A percentile compares a stretch with the other conserved stretches of the same genome.
Conservation (phyloP, 495 filamentous ascomycete genomes). For the Aspergillus homomorphus region DNA sequence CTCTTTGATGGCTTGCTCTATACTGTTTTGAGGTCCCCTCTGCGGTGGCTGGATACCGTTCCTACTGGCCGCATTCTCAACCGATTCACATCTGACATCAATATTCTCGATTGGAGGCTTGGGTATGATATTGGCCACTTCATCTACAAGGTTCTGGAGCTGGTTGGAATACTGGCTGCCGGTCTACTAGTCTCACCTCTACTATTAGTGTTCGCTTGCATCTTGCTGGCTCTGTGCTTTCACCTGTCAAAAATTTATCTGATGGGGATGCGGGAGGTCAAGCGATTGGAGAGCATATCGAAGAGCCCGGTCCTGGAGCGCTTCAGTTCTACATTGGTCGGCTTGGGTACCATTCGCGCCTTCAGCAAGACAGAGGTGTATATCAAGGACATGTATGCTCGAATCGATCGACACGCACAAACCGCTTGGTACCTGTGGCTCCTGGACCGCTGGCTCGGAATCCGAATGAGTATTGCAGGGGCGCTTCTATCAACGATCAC, state of each 20-base stretch:
- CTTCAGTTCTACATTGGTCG: conserved; percentile 62
- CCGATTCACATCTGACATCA: conserved; percentile 73
- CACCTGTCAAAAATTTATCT: conserved; percentile 59
- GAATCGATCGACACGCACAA: conserved; percentile 58
- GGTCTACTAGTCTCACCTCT: conserved; percentile 30
- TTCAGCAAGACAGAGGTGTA: conserved; percentile 62
- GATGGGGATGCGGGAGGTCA: conserved; percentile 65
- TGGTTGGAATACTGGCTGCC: conserved; percentile 28
- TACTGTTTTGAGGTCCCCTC: conserved; percentile 62
- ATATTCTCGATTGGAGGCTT: conserved; percentile 60
- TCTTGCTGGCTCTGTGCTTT: conserved; percentile 42
- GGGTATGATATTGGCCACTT: conserved; percentile 58
- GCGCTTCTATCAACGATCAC: conserved; percentile 66
- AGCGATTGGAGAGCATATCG: conserved; percentile 64
- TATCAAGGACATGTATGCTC: conserved; percentile 58
- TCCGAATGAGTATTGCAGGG: conserved; percentile 67
- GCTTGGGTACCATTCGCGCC: conserved; percentile 69
- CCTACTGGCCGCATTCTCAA: conserved; percentile 73
- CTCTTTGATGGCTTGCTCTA: conserved; percentile 64
- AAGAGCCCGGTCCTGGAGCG: conserved; percentile 73
- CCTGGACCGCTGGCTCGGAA: conserved; percentile 70
- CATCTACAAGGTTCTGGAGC: conserved; percentile 44
- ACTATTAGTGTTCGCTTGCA: conserved; percentile 22
- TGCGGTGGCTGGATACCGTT: conserved; percentile 77
- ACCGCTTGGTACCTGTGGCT: conserved; percentile 65